A percentile compares a stretch with the other conserved stretches of the same genome.
These are phyloP conservation scores for Colletotrichum lindemuthianum DNA, from an alignment of 2,329 filamentous ascomycete genomes.

Conservation along the genomic window DNA sequence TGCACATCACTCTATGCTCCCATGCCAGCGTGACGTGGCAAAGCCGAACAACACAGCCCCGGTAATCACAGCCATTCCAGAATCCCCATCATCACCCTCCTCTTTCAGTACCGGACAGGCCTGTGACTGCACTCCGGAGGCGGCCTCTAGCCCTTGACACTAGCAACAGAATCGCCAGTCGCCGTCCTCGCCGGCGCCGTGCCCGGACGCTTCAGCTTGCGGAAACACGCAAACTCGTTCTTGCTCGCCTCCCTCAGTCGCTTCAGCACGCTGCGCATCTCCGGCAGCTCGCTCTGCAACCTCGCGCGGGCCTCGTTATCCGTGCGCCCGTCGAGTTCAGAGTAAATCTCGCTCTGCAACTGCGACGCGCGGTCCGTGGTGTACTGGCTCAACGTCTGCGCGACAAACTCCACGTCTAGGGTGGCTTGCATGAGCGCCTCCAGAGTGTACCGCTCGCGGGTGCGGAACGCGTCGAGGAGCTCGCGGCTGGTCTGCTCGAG, in stretches of 20 bases:
- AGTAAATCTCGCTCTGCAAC: constrained; percentile 89
- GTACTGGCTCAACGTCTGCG: constrained; percentile 91
- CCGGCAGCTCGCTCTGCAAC: constrained; percentile 87
- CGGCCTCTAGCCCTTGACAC: constrained; percentile 34
- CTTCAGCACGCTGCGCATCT: constrained; percentile 90
- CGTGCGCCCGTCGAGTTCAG: constrained; percentile 88
- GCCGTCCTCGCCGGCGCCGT: constrained; percentile 46
- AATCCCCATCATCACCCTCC: too few relatives aligned
- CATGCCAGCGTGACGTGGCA: too few relatives aligned
- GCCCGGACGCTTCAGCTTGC: constrained; percentile 65
- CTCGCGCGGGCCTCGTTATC: constrained; percentile 84
- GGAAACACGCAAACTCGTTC: constrained; percentile 89
- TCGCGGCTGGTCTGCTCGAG: constrained; percentile 83
- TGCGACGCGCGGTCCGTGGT: constrained; percentile 84
- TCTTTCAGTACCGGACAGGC: constrained; percentile 3
- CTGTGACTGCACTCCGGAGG: constrained; percentile 29
- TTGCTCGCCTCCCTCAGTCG: constrained; percentile 81
- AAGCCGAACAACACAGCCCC: too few relatives aligned
- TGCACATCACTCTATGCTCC: too few relatives aligned
- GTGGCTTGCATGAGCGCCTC: constrained; percentile 95
- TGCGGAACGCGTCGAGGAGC: constrained; percentile 83
- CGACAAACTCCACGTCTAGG: constrained; percentile 95
- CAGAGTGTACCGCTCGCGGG: constrained; percentile 75
- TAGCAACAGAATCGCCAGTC: constrained; percentile 45
- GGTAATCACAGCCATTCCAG: too few relatives aligned